A percentile compares a stretch with the other conserved stretches of the same genome.
These are phyloP conservation scores for Stachybotrys elegans DNA, from an alignment of 2,329 filamentous ascomycete genomes.

Conservation along the genomic window DNA sequence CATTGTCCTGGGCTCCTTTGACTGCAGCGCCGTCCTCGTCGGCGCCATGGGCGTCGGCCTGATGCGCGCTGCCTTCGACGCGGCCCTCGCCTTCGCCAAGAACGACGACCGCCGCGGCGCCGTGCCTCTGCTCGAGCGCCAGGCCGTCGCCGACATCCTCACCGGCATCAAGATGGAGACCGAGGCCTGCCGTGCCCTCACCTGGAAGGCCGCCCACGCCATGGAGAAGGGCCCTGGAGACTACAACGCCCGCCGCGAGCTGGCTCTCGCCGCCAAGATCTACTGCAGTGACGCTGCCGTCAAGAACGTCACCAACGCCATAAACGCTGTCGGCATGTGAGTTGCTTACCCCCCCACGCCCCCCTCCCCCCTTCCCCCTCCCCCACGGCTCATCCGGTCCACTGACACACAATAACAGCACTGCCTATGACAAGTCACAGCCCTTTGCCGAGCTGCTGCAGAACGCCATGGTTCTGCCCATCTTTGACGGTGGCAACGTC, in stretches of 20 bases:
- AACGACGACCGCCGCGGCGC: slow-evolving; percentile 38
- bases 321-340: slow-evolving; percentile 46
- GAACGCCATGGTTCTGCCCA: slow-evolving; percentile 2
- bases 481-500: slow-evolving; percentile 3
- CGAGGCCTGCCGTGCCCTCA: slow-evolving; percentile 43
- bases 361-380: too few relatives aligned
- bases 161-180: slow-evolving; percentile 46
- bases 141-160: slow-evolving; percentile 46
- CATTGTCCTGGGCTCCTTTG: slow-evolving; percentile 38
- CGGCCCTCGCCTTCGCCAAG: slow-evolving; percentile 44
- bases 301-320: slow-evolving; percentile 41
- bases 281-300: slow-evolving; percentile 45
- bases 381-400: not conserved
- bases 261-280: slow-evolving; percentile 45
- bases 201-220: slow-evolving; percentile 44
- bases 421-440: slow-evolving; percentile 2
- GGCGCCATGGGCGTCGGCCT: slow-evolving; percentile 50
- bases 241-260: slow-evolving; percentile 34
- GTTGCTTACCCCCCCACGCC: too few relatives aligned
- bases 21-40: slow-evolving; percentile 39
- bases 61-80: slow-evolving; percentile 48
- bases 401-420: not conserved
- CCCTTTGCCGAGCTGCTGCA: slow-evolving; percentile 1
- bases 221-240: slow-evolving; percentile 36
- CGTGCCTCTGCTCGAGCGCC: slow-evolving; percentile 38